A percentile compares a stretch with the other conserved stretches of the same genome.
Conservation (phyloP, 2,329 filamentous ascomycete species). For the Clonostachys rosea region DNA sequence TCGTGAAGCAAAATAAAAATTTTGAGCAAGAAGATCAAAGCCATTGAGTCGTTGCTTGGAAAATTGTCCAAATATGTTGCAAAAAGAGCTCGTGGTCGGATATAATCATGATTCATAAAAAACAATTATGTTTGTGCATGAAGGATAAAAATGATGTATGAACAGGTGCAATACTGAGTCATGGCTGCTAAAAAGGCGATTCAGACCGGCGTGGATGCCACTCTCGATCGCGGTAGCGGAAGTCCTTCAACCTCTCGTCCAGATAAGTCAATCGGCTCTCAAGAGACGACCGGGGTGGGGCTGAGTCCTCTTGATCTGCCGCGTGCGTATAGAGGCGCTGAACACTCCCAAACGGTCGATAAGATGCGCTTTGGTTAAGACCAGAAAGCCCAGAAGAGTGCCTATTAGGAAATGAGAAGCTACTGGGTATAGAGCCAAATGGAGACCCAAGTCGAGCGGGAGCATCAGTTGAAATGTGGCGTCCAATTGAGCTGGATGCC, state of each 20-base stretch:
- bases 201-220: constrained; percentile 34
- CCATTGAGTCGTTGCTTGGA: too few relatives aligned
- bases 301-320: not conserved
- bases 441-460: constrained; percentile 55
- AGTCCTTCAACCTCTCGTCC: constrained; percentile 51
- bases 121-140: too few relatives aligned
- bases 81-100: too few relatives aligned
- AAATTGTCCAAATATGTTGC: too few relatives aligned
- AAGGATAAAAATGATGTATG: too few relatives aligned
- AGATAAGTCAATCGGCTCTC: constrained; percentile 51
- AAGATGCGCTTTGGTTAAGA: constrained; percentile 36
- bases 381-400: constrained; percentile 31
- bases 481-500: constrained; percentile 9
- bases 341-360: constrained; percentile 52
- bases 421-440: constrained; percentile 45
- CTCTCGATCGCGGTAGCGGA: constrained; percentile 37
- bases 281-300: constrained; percentile 30
- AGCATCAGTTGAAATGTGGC: constrained; percentile 20
- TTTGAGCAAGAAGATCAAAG: too few relatives aligned
- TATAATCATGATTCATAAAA: too few relatives aligned
- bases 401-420: constrained; percentile 58
- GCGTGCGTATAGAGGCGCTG: constrained; percentile 35
- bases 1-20: too few relatives aligned
- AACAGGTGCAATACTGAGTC: too few relatives aligned
- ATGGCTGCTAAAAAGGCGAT: constrained; percentile 33